phyloP scores from a whole-genome alignment of 192 early-diverging fungal species.

The Podila clonocystis region DNA sequence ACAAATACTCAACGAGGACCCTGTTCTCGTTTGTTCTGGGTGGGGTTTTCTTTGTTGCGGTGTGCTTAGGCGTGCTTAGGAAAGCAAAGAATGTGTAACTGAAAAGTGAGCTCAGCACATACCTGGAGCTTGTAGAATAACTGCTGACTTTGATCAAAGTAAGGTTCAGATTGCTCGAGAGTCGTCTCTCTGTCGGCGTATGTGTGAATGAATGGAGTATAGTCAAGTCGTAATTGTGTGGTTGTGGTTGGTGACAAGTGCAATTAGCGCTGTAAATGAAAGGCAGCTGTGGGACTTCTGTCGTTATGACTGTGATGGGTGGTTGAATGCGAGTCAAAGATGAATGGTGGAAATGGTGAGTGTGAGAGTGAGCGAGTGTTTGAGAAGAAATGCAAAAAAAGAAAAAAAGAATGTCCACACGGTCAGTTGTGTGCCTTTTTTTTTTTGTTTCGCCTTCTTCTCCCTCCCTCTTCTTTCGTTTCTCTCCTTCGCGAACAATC shows the following conservation, averaged over 20 bases:
- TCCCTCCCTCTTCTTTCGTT: background rate
- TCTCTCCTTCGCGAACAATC: background rate
- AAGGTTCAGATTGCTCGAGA: too few species aligned
- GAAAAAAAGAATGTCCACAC: conserved; percentile 1
- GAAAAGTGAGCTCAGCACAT: too few species aligned
- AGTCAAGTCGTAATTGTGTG: background rate
- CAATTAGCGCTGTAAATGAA: background rate
- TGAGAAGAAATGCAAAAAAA: background rate
- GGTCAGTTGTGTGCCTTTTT: conserved; percentile 1
- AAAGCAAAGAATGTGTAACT: too few species aligned
- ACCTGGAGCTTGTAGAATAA: too few species aligned
- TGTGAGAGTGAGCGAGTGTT: background rate
- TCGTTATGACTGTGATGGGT: too few species aligned
- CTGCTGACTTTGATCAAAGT: too few species aligned
- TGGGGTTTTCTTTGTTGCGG: too few species aligned
- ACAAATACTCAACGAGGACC: too few species aligned
- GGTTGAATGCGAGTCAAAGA: too few species aligned
- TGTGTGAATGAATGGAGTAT: background rate
- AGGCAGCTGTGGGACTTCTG: background rate
- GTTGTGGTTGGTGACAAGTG: background rate
- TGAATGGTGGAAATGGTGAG: background rate
- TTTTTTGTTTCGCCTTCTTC: background rate
- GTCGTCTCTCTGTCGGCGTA: too few species aligned
- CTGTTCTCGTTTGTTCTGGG: too few species aligned
- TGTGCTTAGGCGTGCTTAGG: too few species aligned